Percentiles rank a stretch among this genome's conserved stretches.
Conservation (phyloP, 371 early-diverging fungal species). For the Dichotomocladium elegans region DNA sequence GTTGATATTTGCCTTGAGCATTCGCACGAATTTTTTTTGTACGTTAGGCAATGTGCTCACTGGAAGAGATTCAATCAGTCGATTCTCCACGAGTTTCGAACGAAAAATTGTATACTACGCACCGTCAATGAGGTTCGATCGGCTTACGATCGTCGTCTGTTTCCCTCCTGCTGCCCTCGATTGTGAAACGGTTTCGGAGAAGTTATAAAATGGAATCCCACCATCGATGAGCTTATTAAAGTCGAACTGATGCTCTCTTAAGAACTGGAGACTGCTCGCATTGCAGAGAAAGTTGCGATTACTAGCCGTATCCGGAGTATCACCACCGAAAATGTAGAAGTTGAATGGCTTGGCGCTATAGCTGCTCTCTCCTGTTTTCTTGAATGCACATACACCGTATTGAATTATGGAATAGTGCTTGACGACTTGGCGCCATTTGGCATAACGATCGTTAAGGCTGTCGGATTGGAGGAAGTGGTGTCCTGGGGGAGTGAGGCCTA, state of each 20-base stretch:
- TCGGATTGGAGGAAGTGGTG: constrained; percentile 26
- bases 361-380: constrained; percentile 37
- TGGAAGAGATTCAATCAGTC: not conserved
- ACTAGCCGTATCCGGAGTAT: constrained; percentile 18
- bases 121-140: constrained; percentile 1
- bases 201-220: constrained; percentile 45
- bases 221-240: constrained; percentile 64
- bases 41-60: constrained; percentile 1
- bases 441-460: constrained; percentile 55
- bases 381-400: constrained; percentile 78
- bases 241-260: constrained; percentile 64
- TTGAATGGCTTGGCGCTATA: constrained; percentile 81
- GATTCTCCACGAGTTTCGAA: not conserved
- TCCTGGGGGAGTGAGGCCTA: constrained; percentile 26
- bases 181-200: constrained; percentile 13
- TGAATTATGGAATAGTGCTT: constrained; percentile 64
- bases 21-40: not conserved
- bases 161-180: not conserved
- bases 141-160: not conserved
- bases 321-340: constrained; percentile 77
- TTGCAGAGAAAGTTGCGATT: constrained; percentile 61
- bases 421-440: constrained; percentile 49
- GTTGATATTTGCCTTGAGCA: constrained; percentile 4
- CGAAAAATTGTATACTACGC: not conserved
- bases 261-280: constrained; percentile 54